A percentile compares a stretch with the other conserved stretches of the same genome.
phyloP scores from a whole-genome alignment of 2,329 filamentous ascomycete genomes.

The Sarocladium kiliense region DNA sequence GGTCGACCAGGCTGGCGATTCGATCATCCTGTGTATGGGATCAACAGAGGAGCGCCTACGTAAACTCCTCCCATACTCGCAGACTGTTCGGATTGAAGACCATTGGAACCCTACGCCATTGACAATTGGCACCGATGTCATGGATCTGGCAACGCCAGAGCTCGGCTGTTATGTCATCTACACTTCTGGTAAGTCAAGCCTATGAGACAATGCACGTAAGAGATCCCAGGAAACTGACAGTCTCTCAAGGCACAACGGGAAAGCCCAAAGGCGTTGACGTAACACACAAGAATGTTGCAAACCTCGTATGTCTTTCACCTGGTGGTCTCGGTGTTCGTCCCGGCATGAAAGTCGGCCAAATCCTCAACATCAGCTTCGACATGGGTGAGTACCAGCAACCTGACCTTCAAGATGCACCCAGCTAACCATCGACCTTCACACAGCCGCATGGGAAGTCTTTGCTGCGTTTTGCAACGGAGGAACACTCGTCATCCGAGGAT shows the following conservation, averaged over 20 bases:
- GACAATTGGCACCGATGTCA: conserved; percentile 12
- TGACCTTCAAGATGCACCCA: too few species aligned
- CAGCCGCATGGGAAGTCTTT: conserved; percentile 58
- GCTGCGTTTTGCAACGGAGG: conserved; percentile 52
- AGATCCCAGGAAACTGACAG: conserved; percentile 1
- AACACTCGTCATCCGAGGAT: conserved; percentile 46
- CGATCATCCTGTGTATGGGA: conserved; percentile 42
- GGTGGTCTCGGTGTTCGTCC: conserved; percentile 43
- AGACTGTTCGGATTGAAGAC: conserved; percentile 24
- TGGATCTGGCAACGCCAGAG: conserved; percentile 29
- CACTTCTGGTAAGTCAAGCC: conserved; percentile 39
- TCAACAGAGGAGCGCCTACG: conserved; percentile 28
- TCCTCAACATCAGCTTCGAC: conserved; percentile 55
- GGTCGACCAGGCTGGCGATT: conserved; percentile 38
- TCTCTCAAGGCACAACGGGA: conserved; percentile 43
- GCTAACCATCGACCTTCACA: background rate
- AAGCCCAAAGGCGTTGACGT: conserved; percentile 55
- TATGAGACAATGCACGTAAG: background rate
- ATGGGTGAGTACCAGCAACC: conserved; percentile 42
- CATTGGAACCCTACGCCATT: conserved; percentile 5
- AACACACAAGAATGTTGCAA: conserved; percentile 49
- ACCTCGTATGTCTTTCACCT: conserved; percentile 45
- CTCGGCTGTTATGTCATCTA: conserved; percentile 45
- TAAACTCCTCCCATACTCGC: conserved; percentile 18
- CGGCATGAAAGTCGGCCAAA: conserved; percentile 48